Evolutionary conservation across 2,329 filamentous ascomycete species (phyloP), one percentile per base, ranked within the genome.

Genomic region (Exophiala phaeomuriformis): DNA sequence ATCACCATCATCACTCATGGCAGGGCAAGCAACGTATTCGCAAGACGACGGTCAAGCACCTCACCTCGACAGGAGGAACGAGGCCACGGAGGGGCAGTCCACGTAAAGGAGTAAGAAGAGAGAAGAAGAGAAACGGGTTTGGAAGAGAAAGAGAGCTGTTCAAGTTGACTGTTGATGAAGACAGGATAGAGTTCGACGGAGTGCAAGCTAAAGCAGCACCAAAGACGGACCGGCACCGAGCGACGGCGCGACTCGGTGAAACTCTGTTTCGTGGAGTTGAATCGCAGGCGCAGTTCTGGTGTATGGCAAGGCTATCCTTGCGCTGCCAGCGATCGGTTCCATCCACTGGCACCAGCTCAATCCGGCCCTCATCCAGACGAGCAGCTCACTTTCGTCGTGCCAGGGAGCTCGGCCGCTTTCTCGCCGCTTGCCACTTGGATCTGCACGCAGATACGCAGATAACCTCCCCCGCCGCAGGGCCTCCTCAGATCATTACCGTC

Each of bases 141-240:
- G 46, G 55, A 55, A 40, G 52, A 58, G 35, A 52, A 55, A 58
- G 52, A 52, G 49, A 58, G 55, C 52, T 58, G 55, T 19, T 19
- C 19, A 19, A 19, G 19, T 19, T 19, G 19, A 19, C 19, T 19
- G 19, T 19, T 19, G 35, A 42, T 27, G 48, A 33, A 28, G 19
- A 30, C 37, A 41, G 39, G 28, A 41, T 41, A 41, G 28, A 41
- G 39, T 41, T 41, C 12, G 7, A 5, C 4, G 37, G 10, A 41
- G 33, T 29, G 39, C 27, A 42, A 53, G 44, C 51, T 48, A 53
- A 45, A 30, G 39, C 19, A 27, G 39, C 39, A 41, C 39, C 39
- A 41, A 19, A 10, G 12, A 41, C 39, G 39, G 39, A 41, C 5
- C 39, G 12, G 39, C 39, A 41, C 39, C 39, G 10, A 6, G 39